Percentiles rank a stretch among this genome's conserved stretches.
phyloP scores from a whole-genome alignment of 2,329 filamentous ascomycete species.

The Hortaea sp. region DNA sequence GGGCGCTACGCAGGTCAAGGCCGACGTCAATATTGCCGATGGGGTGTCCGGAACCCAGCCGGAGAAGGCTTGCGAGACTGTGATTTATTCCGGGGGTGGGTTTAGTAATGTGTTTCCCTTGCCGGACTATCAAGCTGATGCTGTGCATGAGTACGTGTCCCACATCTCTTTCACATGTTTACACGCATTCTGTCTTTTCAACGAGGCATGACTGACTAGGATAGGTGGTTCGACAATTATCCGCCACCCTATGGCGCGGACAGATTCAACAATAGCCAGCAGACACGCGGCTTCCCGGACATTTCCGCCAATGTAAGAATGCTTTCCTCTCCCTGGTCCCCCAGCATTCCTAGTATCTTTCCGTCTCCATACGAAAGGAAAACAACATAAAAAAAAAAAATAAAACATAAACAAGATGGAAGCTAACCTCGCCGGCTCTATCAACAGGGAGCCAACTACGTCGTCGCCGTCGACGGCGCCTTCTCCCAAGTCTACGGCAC shows the following conservation, averaged over 20 bases:
- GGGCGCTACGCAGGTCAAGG: conserved; percentile 31
- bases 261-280: conserved; percentile 36
- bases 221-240: conserved; percentile 30
- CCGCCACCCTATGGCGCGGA: conserved; percentile 34
- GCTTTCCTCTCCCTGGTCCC: background rate
- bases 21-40: conserved; percentile 29
- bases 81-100: conserved; percentile 37
- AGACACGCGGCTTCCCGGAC: conserved; percentile 40
- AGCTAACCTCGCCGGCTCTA: background rate
- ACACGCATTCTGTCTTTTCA: no score
- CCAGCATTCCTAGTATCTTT: background rate
- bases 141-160: conserved; percentile 20
- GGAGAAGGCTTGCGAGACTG: conserved; percentile 38
- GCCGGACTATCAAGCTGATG: conserved; percentile 38
- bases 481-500: conserved; percentile 41
- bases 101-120: conserved; percentile 41
- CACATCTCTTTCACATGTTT: no score
- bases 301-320: conserved; percentile 11
- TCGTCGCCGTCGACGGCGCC: conserved; percentile 33
- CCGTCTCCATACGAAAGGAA: background rate
- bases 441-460: conserved; percentile 24
- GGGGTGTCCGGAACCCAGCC: conserved; percentile 18
- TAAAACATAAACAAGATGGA: no score
- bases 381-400: no score
- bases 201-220: background rate